Evolutionary conservation across 371 early-diverging fungal genomes (phyloP), one percentile per base, ranked within the genome.

Genomic region (Blakeslea trispora): DNA sequence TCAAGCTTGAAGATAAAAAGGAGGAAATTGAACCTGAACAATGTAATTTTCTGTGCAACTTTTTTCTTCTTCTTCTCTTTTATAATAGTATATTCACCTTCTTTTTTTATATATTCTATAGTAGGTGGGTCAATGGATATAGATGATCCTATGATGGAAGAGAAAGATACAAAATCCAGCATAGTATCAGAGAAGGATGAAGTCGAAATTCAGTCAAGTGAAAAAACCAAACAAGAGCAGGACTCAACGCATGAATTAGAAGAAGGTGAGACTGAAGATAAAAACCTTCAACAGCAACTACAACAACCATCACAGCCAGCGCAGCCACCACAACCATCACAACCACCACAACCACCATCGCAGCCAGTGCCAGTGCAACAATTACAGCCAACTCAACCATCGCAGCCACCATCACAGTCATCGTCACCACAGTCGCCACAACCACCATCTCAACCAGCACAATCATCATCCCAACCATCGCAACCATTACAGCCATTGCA

Each of bases 401-500:
- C 69, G 34, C 66, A 63, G 47, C 64, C 65, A 39, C 34, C 32
- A 13, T 44, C 44, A 6, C 53, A n/a, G 19, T 24, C 13, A 13
- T 34, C 39, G 7, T n/a, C n/a, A n/a, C n/a, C n/a, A n/a, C n/a
- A n/a, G n/a, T n/a, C n/a, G n/a, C n/a, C n/a, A n/a, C n/a, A n/a
- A n/a, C n/a, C n/a, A n/a, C n/a, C n/a, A n/a, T n/a, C n/a, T n/a
- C n/a, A n/a, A n/a, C n/a, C n/a, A n/a, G n/a, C n/a, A n/a, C n/a
- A n/a, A n/a, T n/a, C n/a, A n/a, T n/a, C n/a, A n/a, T n/a, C n/a
- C n/a, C n/a, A n/a, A n/a, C n/a, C n/a, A n/a, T n/a, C n/a, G n/a
- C n/a, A n/a, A n/a, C n/a, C n/a, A n/a, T n/a, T n/a, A n/a, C 32
- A 32, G 32, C 32, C 32, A 32, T 32, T 32, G 28, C 28, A 28